phyloP scores from a whole-genome alignment of 495 filamentous ascomycete species.

The Penicillium nucicola region DNA sequence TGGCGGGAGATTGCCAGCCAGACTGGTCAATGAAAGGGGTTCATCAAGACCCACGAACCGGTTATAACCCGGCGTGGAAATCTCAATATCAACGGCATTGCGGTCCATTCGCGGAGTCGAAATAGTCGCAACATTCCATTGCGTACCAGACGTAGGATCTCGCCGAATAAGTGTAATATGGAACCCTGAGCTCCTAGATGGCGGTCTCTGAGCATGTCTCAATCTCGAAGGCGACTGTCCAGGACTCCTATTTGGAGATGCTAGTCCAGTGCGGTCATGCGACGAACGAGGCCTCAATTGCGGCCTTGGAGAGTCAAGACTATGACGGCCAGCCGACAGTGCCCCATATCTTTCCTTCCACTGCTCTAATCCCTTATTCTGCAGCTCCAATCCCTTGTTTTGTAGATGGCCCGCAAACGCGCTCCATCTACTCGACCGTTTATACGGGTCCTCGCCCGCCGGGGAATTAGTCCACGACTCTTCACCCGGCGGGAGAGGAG shows the following conservation, averaged over 20 bases:
- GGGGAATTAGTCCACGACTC: slow-evolving; percentile 11
- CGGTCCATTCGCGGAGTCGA: slow-evolving; percentile 37
- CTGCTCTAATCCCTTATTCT: slow-evolving; percentile 4
- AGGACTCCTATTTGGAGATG: slow-evolving; percentile 24
- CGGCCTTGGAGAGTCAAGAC: slow-evolving; percentile 33
- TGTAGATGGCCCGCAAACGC: slow-evolving; percentile 27
- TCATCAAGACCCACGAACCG: slow-evolving; percentile 50
- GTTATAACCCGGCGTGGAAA: slow-evolving; percentile 59
- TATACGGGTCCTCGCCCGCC: slow-evolving; percentile 8
- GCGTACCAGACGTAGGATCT: slow-evolving; percentile 70
- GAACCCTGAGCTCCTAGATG: slow-evolving; percentile 31
- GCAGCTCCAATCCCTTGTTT: slow-evolving; percentile 2
- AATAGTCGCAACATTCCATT: slow-evolving; percentile 88
- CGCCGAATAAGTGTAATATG: slow-evolving; percentile 87
- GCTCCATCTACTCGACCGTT: slow-evolving; percentile 33
- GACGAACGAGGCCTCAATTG: slow-evolving; percentile 31
- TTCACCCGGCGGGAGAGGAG: slow-evolving; percentile 28
- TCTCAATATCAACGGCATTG: slow-evolving; percentile 55
- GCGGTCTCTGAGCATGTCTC: background rate
- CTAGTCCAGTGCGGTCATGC: slow-evolving; percentile 20
- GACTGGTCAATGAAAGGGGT: slow-evolving; percentile 27
- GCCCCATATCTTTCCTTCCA: slow-evolving; percentile 25
- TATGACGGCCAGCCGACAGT: slow-evolving; percentile 25
- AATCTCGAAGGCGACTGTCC: slow-evolving; percentile 26
- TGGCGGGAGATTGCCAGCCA: slow-evolving; percentile 30